Evolutionary conservation across 2,329 filamentous ascomycete genomes (phyloP).

Genomic region (Moelleriella libera): DNA sequence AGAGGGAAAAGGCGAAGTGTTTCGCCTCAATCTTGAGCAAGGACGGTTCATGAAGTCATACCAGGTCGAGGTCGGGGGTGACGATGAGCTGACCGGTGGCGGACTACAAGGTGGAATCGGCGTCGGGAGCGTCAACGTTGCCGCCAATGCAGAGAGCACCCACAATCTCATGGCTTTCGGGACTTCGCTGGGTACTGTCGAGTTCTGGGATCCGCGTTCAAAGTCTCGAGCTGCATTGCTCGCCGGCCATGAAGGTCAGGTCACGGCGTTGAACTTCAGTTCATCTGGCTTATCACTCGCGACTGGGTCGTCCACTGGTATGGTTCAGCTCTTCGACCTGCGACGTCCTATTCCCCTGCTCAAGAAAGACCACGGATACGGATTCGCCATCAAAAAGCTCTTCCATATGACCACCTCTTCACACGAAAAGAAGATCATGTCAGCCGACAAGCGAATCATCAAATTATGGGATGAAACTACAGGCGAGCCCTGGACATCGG

Average conservation of each 20-base stretch:
- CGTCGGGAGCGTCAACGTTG: slow-evolving; percentile 76
- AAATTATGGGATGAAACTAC: slow-evolving; percentile 84
- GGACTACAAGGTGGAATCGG: slow-evolving; percentile 78
- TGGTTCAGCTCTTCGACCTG: slow-evolving; percentile 84
- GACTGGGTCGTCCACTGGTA: slow-evolving; percentile 74
- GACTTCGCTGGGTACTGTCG: slow-evolving; percentile 86
- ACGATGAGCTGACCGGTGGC: slow-evolving; percentile 56
- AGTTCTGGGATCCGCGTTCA: slow-evolving; percentile 88
- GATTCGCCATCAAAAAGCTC: slow-evolving; percentile 80
- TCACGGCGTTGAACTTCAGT: slow-evolving; percentile 81
- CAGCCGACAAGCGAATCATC: slow-evolving; percentile 88
- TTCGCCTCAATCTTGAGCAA: slow-evolving; percentile 78
- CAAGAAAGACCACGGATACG: slow-evolving; percentile 92
- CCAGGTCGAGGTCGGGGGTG: slow-evolving; percentile 76
- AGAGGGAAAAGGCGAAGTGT: slow-evolving; percentile 83
- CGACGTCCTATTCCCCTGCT: slow-evolving; percentile 75
- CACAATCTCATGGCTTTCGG: slow-evolving; percentile 90
- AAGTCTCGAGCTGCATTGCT: slow-evolving; percentile 70
- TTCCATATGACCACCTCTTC: slow-evolving; percentile 57
- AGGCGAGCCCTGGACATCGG: slow-evolving; percentile 85
- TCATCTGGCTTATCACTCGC: slow-evolving; percentile 72
- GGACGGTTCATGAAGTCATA: slow-evolving; percentile 92
- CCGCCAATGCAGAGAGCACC: slow-evolving; percentile 71
- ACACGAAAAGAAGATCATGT: slow-evolving; percentile 76
- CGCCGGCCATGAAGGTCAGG: slow-evolving; percentile 51